Base-by-base conservation (phyloP, 2,329 filamentous ascomycete genomes). In the Paecilomyces formosus region DNA sequence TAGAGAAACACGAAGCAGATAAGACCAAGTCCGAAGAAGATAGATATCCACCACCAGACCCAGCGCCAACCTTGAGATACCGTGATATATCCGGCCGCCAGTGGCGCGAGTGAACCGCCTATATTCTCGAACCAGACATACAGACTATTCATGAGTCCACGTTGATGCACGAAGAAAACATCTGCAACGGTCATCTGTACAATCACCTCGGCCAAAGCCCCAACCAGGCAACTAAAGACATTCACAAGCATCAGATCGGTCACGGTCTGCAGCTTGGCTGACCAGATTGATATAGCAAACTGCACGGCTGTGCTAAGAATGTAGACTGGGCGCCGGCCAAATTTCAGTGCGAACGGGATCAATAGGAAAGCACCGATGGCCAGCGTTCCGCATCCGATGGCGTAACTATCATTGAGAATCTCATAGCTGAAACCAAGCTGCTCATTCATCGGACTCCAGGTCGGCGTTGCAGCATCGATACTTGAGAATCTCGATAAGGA, bases 181-280 rank as follows among this genome's bases (percentile, higher is more conserved):
- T 81, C 78, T 11, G 74, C 73, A 11, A 81, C 73, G 0, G 78
- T 80, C 67, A 80, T 76, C 57, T 80, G 77, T 0, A 80, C 74
- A 26, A 81, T 67, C 0, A 70, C 69, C 63, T 81, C 79, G 28
- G 68, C 69, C 0, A 79, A 58, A 5, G 78, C 75, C 2, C 79
- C 80, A 2, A 74, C 65, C 21, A 79, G 68, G 35, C 80, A 76
- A n/a, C 68, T 67, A 15, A 82, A 51, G 0, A 78, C 61, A 60
- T 81, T 80, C 35, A 74, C 70, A 0, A 72, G 64, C 64, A 79
- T 75, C 53, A 79, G 66, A 39, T 83, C 80, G 0, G 64, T 74
- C 1, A 69, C 68, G 0, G 68, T 79, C 28, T 74, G 61, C 45
- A 77, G 74, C 18, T 69, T 71, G 0, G 80, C 80, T 3, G 69